Evolutionary conservation across 306 rosid species (phyloP).

Genomic region (Cyamopsis tetragonoloba): DNA sequence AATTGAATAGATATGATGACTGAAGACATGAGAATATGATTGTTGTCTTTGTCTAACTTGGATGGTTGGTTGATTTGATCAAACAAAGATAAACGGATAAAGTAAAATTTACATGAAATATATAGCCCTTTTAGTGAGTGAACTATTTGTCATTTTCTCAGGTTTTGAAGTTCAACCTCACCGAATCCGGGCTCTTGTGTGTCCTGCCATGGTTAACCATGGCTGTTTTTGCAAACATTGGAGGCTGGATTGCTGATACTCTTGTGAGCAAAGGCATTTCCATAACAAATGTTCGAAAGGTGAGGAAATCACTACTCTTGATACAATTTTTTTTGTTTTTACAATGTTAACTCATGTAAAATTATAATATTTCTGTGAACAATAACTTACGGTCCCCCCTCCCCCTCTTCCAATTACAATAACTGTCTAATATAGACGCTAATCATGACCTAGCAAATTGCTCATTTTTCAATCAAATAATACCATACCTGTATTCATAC

Average conservation of each 20-base stretch:
- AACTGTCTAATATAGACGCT: neutral
- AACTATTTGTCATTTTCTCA: conserved; percentile 40
- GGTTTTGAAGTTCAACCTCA: conserved; percentile 97
- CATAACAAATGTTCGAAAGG: conserved; percentile 88
- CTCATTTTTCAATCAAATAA: neutral
- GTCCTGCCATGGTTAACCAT: conserved; percentile 98
- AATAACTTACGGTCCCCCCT: neutral
- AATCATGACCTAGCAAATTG: neutral
- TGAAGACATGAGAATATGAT: neutral
- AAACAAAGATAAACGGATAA: neutral
- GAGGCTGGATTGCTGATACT: conserved; percentile 99
- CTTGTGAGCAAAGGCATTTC: conserved; percentile 91
- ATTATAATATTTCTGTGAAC: neutral
- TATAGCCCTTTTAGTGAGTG: conserved; percentile 7
- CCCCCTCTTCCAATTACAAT: neutral
- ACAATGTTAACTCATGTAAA: neutral
- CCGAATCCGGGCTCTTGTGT: conserved; percentile 93
- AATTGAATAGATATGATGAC: too few species aligned
- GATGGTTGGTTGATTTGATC: neutral
- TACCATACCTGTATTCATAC: neutral
- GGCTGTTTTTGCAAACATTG: conserved; percentile 93
- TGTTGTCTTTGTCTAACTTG: conserved; percentile 4
- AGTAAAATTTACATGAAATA: neutral
- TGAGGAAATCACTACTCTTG: conserved; percentile 28
- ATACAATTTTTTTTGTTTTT: neutral